A percentile compares a stretch with the other conserved stretches of the same genome.
phyloP scores from a whole-genome alignment of 345 rosid genomes.

The Eucalyptus grandis region DNA sequence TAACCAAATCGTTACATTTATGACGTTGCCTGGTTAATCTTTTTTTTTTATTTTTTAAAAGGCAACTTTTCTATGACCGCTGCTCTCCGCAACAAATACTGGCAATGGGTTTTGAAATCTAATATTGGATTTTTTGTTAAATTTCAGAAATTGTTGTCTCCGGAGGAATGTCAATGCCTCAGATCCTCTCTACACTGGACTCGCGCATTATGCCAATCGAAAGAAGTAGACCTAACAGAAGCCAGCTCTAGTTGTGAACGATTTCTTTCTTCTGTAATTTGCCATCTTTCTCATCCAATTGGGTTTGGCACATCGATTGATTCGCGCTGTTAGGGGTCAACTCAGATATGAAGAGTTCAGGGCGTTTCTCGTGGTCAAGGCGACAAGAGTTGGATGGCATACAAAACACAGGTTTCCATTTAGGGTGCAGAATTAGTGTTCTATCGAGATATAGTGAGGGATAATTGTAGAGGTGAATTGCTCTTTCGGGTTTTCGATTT shows the following conservation, averaged over 20 bases:
- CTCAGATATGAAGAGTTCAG: neutral
- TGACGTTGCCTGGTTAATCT: neutral
- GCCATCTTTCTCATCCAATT: neutral
- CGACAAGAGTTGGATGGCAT: neutral
- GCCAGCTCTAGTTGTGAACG: neutral
- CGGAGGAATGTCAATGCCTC: constrained; percentile 99
- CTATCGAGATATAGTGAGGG: neutral
- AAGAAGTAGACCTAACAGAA: constrained; percentile 53
- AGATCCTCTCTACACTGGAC: constrained; percentile 64
- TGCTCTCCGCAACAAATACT: neutral
- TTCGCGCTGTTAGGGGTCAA: neutral
- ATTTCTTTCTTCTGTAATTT: neutral
- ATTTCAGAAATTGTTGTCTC: constrained; percentile 91
- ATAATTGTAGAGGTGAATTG: neutral
- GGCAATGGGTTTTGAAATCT: neutral
- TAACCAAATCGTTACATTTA: neutral
- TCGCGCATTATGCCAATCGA: constrained; percentile 23
- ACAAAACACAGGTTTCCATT: neutral
- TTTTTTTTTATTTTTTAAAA: no score
- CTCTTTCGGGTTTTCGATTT: neutral
- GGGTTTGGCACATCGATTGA: neutral
- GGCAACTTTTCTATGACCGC: neutral
- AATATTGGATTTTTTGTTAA: neutral
- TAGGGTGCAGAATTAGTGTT: neutral
- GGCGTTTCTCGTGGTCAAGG: neutral